Percentiles rank a stretch among this genome's conserved stretches.
Evolutionary conservation across 768 basidiomycete species (phyloP).

Genomic region (Boletus rubroflammeus): DNA sequence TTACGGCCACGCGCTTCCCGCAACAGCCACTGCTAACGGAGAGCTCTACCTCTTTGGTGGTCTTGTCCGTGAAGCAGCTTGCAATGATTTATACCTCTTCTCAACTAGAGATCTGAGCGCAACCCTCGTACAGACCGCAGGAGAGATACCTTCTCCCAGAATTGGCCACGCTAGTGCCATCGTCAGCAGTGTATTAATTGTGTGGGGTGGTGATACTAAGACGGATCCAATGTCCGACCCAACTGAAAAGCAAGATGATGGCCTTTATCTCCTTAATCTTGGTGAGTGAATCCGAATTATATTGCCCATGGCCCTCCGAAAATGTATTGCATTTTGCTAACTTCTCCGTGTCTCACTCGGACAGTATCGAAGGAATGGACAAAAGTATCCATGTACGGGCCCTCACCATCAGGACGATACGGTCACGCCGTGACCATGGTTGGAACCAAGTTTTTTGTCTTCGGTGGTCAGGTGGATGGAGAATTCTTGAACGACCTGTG

Average conservation of each 20-base stretch:
- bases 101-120: conserved; percentile 76
- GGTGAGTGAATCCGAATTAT: conserved; percentile 49
- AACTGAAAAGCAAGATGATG: conserved; percentile 84
- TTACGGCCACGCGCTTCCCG: conserved; percentile 91
- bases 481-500: conserved; percentile 94
- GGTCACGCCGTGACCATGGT: conserved; percentile 95
- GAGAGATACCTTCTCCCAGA: conserved; percentile 82
- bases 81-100: conserved; percentile 93
- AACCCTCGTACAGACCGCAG: conserved; percentile 79
- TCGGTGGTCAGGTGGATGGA: conserved; percentile 95
- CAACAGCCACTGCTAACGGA: conserved; percentile 69
- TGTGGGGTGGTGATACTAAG: conserved; percentile 99
- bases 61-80: conserved; percentile 83
- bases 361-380: conserved; percentile 96
- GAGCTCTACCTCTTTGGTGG: conserved; percentile 97
- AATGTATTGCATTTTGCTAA: conserved; percentile 1
- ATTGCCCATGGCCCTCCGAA: background rate
- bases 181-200: conserved; percentile 91
- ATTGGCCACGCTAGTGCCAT: conserved; percentile 98
- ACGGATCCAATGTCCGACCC: conserved; percentile 58
- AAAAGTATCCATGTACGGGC: conserved; percentile 70
- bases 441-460: conserved; percentile 88
- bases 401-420: conserved; percentile 84
- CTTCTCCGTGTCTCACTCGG: background rate
- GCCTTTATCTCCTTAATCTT: conserved; percentile 89